phyloP scores from a whole-genome alignment of 352 stramenopile species.

The Globisporangium orthogonon region DNA sequence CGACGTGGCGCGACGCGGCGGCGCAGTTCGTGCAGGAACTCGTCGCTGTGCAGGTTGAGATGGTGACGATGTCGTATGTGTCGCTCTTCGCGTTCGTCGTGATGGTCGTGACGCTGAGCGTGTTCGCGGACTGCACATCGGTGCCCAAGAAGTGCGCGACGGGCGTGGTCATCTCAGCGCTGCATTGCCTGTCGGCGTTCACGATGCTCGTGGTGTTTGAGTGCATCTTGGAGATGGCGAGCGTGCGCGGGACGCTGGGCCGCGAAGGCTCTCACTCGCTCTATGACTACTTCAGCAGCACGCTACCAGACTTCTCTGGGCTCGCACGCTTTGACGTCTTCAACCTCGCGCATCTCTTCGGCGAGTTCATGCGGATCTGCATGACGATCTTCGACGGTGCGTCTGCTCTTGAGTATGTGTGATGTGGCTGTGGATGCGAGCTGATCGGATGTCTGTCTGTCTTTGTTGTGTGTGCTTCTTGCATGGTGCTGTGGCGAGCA shows the following conservation, averaged over 20 bases:
- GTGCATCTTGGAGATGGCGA: slow-evolving; percentile 71
- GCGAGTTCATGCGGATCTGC: slow-evolving; percentile 60
- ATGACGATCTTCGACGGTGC: slow-evolving; percentile 85
- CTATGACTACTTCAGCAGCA: slow-evolving; percentile 73
- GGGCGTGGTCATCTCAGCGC: slow-evolving; percentile 39
- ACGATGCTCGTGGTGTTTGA: slow-evolving; percentile 75
- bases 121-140: slow-evolving; percentile 73
- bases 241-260: slow-evolving; percentile 49
- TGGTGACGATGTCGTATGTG: slow-evolving; percentile 70
- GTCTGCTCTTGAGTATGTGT: not conserved
- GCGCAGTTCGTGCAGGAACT: slow-evolving; percentile 49
- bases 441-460: not conserved
- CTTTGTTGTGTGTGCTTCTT: no score
- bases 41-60: slow-evolving; percentile 47
- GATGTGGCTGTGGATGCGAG: not conserved
- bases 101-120: slow-evolving; percentile 54
- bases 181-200: slow-evolving; percentile 63
- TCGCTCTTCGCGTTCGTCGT: slow-evolving; percentile 50
- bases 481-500: slow-evolving; percentile 10
- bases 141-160: slow-evolving; percentile 47
- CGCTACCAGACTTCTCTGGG: slow-evolving; percentile 62
- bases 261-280: slow-evolving; percentile 64
- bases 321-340: slow-evolving; percentile 65
- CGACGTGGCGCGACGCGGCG: slow-evolving; percentile 36
- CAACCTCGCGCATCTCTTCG: slow-evolving; percentile 51